Base-by-base conservation (phyloP, 805 yeast species). In the Barnettozyma sp. region DNA sequence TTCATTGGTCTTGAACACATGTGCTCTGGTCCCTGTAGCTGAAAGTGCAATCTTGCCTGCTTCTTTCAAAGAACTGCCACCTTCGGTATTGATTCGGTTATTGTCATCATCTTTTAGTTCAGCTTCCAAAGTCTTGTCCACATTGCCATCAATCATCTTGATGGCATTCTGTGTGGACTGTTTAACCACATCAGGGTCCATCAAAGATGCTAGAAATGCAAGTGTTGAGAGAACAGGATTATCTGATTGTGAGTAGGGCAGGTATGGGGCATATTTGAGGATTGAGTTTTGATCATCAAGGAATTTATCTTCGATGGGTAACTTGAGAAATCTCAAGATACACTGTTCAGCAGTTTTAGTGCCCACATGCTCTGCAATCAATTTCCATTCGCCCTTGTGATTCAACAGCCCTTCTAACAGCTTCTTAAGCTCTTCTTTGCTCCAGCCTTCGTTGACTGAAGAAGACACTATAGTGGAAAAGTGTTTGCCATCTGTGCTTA, bases 141-240 rank as follows among this genome's bases (percentile, higher is more conserved):
- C 18, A 21, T 46, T 49, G 41, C 47, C 52, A 34, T 50, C 53
- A 8, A 44, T 46, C n/a, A 52, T 37, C 24, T 45, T 41, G 6
- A 77, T 68, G 0, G 86, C 87, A 33, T 78, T 63, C 21, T 53
- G 60, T 7, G 94, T 80, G 22, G 94, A 94, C 9, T 88, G 86
- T 38, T 78, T 76, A 1, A 90, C 95, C 16, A 82, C 82, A 26
- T 80, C 81, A 10, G 90, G 82, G 50, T 90, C 96, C 13, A 87
- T 94, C 33, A 88, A 61, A 25, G 85, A 78, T 0, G 88, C 78
- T 59, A 92, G 65, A 58, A 88, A 92, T 11, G 95, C 80, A 43
- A 92, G 71, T n/a, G 94, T 90, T 24, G 94, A 81, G 64, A 92
- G 70, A 4, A 92, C 87, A 3, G 99, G 98, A 58, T 92, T 92